Evolutionary conservation across 2,329 filamentous ascomycete genomes (phyloP).

Genomic region (Ceratocystis smalleyi): DNA sequence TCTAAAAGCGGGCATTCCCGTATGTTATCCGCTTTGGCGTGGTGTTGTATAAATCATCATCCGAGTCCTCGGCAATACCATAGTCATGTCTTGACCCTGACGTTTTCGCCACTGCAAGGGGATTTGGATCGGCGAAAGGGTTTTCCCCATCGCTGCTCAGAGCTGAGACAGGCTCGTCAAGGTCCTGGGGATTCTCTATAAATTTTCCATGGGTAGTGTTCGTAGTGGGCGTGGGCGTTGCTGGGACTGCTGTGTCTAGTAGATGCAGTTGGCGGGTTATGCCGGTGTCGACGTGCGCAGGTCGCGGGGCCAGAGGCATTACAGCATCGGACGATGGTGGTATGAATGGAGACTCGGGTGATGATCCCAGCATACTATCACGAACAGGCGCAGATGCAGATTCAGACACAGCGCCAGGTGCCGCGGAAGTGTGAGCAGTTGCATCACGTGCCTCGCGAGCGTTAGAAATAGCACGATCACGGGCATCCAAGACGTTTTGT

Average conservation of each 20-base stretch:
- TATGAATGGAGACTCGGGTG: not conserved
- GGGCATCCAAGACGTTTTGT: constrained; percentile 63
- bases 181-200: constrained; percentile 23
- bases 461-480: constrained; percentile 63
- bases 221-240: constrained; percentile 9
- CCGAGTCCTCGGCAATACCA: constrained; percentile 21
- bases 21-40: constrained; percentile 21
- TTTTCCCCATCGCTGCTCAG: constrained; percentile 22
- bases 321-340: constrained; percentile 1
- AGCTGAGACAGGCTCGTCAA: constrained; percentile 20
- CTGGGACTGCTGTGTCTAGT: constrained; percentile 23
- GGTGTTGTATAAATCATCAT: constrained; percentile 30
- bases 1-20: not conserved
- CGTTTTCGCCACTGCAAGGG: constrained; percentile 17
- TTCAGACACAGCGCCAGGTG: constrained; percentile 21
- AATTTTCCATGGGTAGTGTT: constrained; percentile 22
- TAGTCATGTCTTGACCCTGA: constrained; percentile 17
- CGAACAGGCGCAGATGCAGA: constrained; percentile 20
- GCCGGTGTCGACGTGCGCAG: constrained; percentile 24
- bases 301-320: not conserved
- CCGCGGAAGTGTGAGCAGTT: constrained; percentile 18
- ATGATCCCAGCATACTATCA: not conserved
- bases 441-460: constrained; percentile 41
- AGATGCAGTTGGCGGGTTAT: constrained; percentile 18
- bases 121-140: constrained; percentile 23